phyloP scores from a whole-genome alignment of 2,329 filamentous ascomycete genomes.

The Calonectria pseudoturangicola region DNA sequence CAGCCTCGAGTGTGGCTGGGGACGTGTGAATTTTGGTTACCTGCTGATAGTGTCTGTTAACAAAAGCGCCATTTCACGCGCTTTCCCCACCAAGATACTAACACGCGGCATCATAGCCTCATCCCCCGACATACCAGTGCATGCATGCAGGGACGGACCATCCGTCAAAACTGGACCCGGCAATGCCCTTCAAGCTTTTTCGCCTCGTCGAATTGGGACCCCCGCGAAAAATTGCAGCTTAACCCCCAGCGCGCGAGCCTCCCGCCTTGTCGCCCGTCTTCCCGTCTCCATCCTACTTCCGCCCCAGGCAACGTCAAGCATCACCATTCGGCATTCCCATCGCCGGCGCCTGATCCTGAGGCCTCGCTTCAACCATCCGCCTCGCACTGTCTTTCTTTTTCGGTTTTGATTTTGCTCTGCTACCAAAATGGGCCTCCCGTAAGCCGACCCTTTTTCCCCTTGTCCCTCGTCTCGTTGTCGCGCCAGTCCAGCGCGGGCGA shows the following conservation, averaged over 20 bases:
- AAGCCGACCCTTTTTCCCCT: conserved; percentile 58
- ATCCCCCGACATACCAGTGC: conserved; percentile 20
- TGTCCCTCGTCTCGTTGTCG: conserved; percentile 36
- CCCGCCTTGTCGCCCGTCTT: conserved; percentile 47
- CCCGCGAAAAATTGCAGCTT: conserved; percentile 32
- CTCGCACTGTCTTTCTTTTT: conserved; percentile 37
- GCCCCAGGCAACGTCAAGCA: conserved; percentile 49
- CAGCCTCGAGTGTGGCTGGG: conserved; percentile 32
- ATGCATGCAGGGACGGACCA: conserved; percentile 35
- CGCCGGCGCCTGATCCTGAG: conserved; percentile 36
- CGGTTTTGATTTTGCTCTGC: conserved; percentile 37
- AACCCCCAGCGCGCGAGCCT: conserved; percentile 36
- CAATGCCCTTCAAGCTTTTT: conserved; percentile 35
- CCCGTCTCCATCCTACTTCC: conserved; percentile 49
- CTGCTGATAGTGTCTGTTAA: conserved; percentile 40
- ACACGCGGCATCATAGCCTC: conserved; percentile 35
- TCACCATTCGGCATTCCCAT: conserved; percentile 42
- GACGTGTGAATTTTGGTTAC: conserved; percentile 24
- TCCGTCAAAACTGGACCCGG: conserved; percentile 39
- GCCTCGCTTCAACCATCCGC: conserved; percentile 25
- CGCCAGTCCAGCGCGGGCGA: conserved; percentile 44
- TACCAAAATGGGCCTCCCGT: conserved; percentile 68
- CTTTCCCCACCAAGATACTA: conserved; percentile 9
- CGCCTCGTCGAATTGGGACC: conserved; percentile 39
- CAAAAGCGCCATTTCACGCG: not conserved